Evolutionary conservation across 1,284 basidiomycete species (phyloP).

Genomic region (Heterobasidion irregulare): DNA sequence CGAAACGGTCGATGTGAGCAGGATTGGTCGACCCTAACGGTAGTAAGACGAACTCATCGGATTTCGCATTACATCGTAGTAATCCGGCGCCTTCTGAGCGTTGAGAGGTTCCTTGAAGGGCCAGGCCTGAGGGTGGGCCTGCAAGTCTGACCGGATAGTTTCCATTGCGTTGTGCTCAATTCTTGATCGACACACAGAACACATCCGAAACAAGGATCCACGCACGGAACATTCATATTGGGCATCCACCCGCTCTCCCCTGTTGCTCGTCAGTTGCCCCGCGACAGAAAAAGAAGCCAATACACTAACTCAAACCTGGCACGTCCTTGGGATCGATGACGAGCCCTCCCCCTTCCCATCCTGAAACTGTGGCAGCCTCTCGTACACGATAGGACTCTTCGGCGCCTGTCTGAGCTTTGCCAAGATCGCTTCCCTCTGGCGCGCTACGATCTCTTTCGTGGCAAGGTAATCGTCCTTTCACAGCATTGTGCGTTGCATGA

Average conservation of each 20-base stretch:
- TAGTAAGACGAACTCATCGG: conserved; percentile 77
- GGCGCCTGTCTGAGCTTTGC: too few relatives aligned
- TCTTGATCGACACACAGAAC: conserved; percentile 18
- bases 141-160: conserved; percentile 77
- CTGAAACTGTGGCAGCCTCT: too few relatives aligned
- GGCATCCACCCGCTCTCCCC: conserved; percentile 93
- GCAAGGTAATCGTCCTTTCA: too few relatives aligned
- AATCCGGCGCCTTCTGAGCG: conserved; percentile 79
- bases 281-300: conserved; percentile 1
- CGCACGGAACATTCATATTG: conserved; percentile 74
- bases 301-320: conserved; percentile 71
- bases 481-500: too few relatives aligned
- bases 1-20: conserved; percentile 5
- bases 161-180: conserved; percentile 68
- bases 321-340: conserved; percentile 66
- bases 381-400: too few relatives aligned
- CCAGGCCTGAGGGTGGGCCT: conserved; percentile 81
- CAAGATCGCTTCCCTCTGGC: too few relatives aligned
- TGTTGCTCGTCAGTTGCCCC: conserved; percentile 19
- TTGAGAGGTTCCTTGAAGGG: conserved; percentile 83
- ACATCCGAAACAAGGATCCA: conserved; percentile 7
- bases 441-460: too few relatives aligned
- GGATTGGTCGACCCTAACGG: background rate
- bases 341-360: conserved; percentile 42
- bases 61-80: conserved; percentile 84